phyloP scores from a whole-genome alignment of 495 filamentous ascomycete genomes.

The Podospora fimiseda region DNA sequence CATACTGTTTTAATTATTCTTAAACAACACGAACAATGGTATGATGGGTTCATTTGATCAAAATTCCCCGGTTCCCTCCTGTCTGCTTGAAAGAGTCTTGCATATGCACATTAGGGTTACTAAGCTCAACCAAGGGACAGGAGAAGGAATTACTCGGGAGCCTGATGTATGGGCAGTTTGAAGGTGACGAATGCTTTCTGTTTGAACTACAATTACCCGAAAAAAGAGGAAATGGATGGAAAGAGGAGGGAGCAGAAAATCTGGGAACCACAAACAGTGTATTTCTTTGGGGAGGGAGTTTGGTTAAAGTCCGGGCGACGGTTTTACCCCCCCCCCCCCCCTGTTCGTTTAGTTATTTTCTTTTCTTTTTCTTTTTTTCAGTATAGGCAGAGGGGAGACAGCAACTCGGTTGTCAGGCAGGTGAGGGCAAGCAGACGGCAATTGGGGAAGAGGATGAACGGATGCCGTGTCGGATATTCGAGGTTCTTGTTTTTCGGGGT shows the following conservation, averaged over 20 bases:
- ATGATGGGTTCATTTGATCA: background rate
- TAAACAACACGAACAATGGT: background rate
- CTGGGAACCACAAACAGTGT: slow-evolving; percentile 3
- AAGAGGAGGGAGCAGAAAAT: slow-evolving; percentile 7
- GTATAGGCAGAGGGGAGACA: slow-evolving; percentile 1
- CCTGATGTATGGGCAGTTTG: too few species aligned
- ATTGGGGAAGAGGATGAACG: background rate
- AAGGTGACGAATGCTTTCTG: background rate
- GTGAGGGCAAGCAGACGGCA: background rate
- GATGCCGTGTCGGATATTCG: slow-evolving; percentile 16
- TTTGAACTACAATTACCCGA: background rate
- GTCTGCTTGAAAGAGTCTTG: background rate
- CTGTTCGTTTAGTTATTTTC: slow-evolving; percentile 1
- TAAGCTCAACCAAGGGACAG: too few species aligned
- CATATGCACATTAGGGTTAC: too few species aligned
- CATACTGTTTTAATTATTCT: background rate
- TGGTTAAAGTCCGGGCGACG: slow-evolving; percentile 19
- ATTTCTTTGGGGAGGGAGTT: slow-evolving; percentile 12
- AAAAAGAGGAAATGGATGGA: background rate
- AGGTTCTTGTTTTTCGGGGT: slow-evolving; percentile 5
- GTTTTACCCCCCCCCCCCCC: slow-evolving; percentile 3
- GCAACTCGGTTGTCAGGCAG: background rate
- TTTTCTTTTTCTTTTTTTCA: slow-evolving; percentile 4
- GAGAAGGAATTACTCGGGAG: too few species aligned
- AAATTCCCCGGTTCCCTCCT: background rate